Evolutionary conservation across 306 rosid species (phyloP), one percentile per base, ranked within the genome.

Genomic region (Sicyos baderoa): DNA sequence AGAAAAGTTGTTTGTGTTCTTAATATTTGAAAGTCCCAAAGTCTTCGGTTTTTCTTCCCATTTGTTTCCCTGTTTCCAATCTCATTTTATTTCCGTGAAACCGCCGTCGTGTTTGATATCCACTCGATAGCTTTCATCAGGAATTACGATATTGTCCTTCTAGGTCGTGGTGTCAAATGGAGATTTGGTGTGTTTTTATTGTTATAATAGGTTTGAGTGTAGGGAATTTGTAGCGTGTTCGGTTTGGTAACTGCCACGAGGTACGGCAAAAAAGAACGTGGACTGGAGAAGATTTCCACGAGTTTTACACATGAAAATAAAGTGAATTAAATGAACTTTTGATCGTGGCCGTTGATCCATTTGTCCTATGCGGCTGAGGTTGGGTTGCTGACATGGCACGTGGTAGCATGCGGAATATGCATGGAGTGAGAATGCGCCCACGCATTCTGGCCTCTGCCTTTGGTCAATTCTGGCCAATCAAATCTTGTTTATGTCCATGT

Each of bases 251-350:
- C 53, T 22, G 72, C 42, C 72, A 68, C 57, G 72, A 13, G 72
- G 21, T 19, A 0, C 3, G 4, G 56, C 21, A 6, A 49, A 67
- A 19, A 14, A 47, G 72, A 67, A 47, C 72, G 72, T 65, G 70
- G 37, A 21, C 5, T 18, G 0, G 52, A 2, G 54, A 35, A 4
- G 27, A 22, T 45, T 45, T 67, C 42, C 72, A 67, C 72, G 72
- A 68, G 72, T 50, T 47, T 22, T 21, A 68, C 72, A 68, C 72
- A 58, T 25, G 72, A 44, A 57, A 57, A 23, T 57, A 57, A 57
- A 37, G 40, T 57, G 40, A 57, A 57, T 57, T 23, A 57, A 23
- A 57, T 13, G 5, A 4, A 49, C 9, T 7, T 13, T 68, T 53
- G 25, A 68, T 68, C 72, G 42, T 49, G 45, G 57, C 72, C 72